Conservation (phyloP, 192 early-diverging fungal species). For the Lobulomyces angularis region DNA sequence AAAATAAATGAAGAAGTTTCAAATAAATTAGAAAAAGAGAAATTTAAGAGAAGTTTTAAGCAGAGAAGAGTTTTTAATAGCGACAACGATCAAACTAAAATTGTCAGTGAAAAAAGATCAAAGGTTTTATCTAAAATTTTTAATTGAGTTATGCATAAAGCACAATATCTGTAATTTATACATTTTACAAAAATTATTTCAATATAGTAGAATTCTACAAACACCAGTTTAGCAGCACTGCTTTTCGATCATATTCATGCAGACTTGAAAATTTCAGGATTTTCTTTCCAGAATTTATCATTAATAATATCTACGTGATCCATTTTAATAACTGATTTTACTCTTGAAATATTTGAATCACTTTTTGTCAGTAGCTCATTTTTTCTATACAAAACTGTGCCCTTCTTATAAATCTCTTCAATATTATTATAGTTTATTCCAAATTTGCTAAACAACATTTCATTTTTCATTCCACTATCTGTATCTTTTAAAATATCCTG, state of each 20-base stretch:
- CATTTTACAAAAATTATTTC: too few species aligned
- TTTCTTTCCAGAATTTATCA: conserved; percentile 56
- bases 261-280: conserved; percentile 34
- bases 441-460: conserved; percentile 72
- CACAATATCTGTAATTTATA: too few species aligned
- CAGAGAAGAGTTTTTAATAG: conserved; percentile 51
- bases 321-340: conserved; percentile 37
- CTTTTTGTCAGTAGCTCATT: conserved; percentile 27
- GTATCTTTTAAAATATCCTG: conserved; percentile 72
- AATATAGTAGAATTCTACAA: too few species aligned
- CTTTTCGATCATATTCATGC: too few species aligned
- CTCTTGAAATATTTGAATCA: conserved; percentile 21
- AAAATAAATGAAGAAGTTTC: too few species aligned
- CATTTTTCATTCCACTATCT: conserved; percentile 79
- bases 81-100: too few species aligned
- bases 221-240: too few species aligned
- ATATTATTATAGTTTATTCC: conserved; percentile 82
- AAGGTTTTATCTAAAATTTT: too few species aligned
- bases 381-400: conserved; percentile 61
- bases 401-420: conserved; percentile 76
- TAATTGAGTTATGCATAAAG: too few species aligned
- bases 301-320: conserved; percentile 63
- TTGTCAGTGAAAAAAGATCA: too few species aligned
- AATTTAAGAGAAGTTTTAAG: too few species aligned
- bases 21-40: conserved; percentile 1